Conservation (phyloP, 306 rosid genomes). For the Cicer chorassanicum region DNA sequence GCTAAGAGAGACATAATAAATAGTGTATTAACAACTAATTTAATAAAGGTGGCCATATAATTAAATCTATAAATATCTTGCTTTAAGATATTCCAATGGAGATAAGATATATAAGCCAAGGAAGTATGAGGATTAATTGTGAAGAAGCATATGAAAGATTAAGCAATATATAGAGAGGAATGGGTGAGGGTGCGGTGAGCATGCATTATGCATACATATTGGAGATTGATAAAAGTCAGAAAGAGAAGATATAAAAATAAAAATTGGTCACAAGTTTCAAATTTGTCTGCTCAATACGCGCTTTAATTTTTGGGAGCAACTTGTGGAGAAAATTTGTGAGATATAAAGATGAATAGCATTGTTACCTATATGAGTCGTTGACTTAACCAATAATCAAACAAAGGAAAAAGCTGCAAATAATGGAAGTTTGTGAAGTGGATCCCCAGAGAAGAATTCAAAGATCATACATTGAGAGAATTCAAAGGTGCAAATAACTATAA, state of each 20-base stretch:
- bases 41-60: constrained; percentile 39
- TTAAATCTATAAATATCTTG: neutral
- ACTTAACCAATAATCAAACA: constrained; percentile 22
- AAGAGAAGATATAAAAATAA: neutral
- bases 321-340: neutral
- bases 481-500: too few relatives aligned
- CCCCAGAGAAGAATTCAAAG: too few relatives aligned
- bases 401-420: neutral
- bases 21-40: constrained; percentile 28
- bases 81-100: neutral
- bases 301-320: neutral
- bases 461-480: too few relatives aligned
- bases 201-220: neutral
- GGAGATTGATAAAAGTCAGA: neutral
- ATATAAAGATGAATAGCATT: neutral
- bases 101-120: neutral
- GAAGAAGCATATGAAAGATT: constrained; percentile 30
- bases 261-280: neutral
- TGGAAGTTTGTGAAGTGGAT: neutral
- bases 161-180: constrained; percentile 15
- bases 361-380: constrained; percentile 33
- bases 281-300: constrained; percentile 35
- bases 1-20: constrained; percentile 47
- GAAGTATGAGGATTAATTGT: constrained; percentile 9
- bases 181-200: neutral